Evolutionary conservation across 495 filamentous ascomycete genomes (phyloP), one percentile per base, ranked within the genome.

Genomic region (Lepidopterella palustris): DNA sequence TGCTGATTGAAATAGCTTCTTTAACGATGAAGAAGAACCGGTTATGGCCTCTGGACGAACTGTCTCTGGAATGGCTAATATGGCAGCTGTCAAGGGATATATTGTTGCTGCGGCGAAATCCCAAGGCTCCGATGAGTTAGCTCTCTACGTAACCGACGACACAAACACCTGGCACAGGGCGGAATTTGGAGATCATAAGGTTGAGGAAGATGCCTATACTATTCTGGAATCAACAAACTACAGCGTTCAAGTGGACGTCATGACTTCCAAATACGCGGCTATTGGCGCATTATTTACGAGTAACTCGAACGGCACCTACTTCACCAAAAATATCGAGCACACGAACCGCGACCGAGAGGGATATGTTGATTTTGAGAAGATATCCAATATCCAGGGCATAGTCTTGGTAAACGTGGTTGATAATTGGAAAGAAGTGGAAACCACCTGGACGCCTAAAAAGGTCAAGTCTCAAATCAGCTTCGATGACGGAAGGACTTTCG

Each of bases 281-380:
- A 89, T 96, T 81, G 93, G 93, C 23, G 82, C 87, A 2, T 78
- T 97, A 20, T 89, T 95, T 64, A 92, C 88, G 8, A 97, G 92
- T 68, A 97, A 97, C 65, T 96, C 89, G 20, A 93, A 97, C 67
- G 93, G 93, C 45, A 96, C 91, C 1, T 96, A 95, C 69, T 98
- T 97, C 71, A 90, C 83, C 0, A 82, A 85, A 55, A 96, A 96
- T 68, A 83, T 90, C 53, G 87, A 92, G 65, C 83, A 97, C 70
- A 96, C 91, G 27, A 97, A 98, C 72, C 84, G 90, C 53, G 83
- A 88, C 68, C 25, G 55, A 11, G 65, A 73, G 3, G 89, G 88
- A 5, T 77, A 80, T 25, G 90, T 97, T 40, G 93, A 97, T 70
- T 98, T 97, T 65, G 93, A 98, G 69, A 92, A 95, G 71, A 82